Evolutionary conservation across 441 rosid species (phyloP), one percentile per base, ranked within the genome.

Genomic region (Brassica balearica): DNA sequence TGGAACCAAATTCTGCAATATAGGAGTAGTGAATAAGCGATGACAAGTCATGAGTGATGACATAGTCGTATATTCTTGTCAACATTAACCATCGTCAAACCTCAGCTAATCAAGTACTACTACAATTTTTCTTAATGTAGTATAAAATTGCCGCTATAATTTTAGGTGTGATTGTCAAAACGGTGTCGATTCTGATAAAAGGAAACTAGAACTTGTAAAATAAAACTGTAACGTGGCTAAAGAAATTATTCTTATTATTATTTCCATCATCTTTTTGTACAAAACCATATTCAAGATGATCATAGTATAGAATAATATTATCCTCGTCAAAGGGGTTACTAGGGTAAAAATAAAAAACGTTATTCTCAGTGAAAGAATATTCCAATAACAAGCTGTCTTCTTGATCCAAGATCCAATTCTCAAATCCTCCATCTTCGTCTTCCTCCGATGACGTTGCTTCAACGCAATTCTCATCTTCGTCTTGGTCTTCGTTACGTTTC

Each of bases 381-480:
- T 77, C 78, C 34, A 81, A 77, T 68, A 74, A 63, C 0, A 65
- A 60, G 56, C 82, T 65, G 72, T 77, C 78, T 81, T 72, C 74
- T 81, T 77, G 78, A 68, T 81, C 79, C 74, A 0, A 81, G 68
- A 81, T 81, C 84, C 78, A 73, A 77, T 73, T 77, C 81, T 73
- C 84, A 72, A 71, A 15, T 59, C 69, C 83, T 71, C 53, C 76
- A 25, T 56, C 76, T 63, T 69, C 72, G 2, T 48, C 41, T 48
- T 65, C 71, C 63, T 41, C 82, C 76, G 32, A 74, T 72, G 84
- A 74, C 78, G 74, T 20, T 3, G 80, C 82, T 55, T 82, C 82
- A n/a, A 27, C 82, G 78, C 67, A 15, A 27, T 64, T 69, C 58
- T 0, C 64, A 20, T 34, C 41, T 11, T 66, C 32, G 0, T 73